These are phyloP conservation scores for Parsonsia alboflavescens DNA, from an alignment of 257 asterid species.

Conservation along the genomic window DNA sequence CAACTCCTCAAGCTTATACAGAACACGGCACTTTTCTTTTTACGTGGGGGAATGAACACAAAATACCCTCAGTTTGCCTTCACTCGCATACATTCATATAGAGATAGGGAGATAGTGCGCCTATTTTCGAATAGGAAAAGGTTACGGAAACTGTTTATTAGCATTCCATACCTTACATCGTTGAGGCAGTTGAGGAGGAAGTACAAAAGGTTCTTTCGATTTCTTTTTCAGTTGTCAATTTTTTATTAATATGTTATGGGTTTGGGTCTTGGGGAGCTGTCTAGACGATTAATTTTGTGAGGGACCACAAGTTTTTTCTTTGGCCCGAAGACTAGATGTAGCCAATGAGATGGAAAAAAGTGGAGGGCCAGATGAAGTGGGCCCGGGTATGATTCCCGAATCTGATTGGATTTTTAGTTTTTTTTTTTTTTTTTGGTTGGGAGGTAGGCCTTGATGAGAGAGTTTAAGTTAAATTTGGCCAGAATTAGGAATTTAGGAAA, in stretches of 20 bases:
- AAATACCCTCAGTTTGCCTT: neutral
- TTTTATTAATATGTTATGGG: neutral
- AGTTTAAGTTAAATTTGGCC: neutral
- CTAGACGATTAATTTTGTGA: neutral
- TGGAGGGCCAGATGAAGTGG: neutral
- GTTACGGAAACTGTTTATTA: neutral
- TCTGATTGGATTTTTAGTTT: neutral
- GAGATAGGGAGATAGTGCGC: neutral
- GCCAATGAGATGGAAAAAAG: neutral
- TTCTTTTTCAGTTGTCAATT: neutral
- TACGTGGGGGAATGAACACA: neutral
- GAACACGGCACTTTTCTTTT: neutral
- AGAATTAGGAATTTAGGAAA: neutral
- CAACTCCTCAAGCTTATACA: neutral
- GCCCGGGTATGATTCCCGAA: neutral
- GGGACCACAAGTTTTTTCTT: neutral
- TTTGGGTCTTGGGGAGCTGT: neutral
- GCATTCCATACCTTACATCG: neutral
- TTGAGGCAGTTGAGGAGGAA: neutral
- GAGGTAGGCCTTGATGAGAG: neutral
- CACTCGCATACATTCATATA: neutral
- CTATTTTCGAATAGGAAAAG: neutral
- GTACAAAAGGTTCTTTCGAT: neutral
- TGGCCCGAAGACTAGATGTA: neutral
- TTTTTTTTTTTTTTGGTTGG: too few relatives aligned